Base-by-base conservation (phyloP, 768 basidiomycete species). In the Lepiota venenata region DNA sequence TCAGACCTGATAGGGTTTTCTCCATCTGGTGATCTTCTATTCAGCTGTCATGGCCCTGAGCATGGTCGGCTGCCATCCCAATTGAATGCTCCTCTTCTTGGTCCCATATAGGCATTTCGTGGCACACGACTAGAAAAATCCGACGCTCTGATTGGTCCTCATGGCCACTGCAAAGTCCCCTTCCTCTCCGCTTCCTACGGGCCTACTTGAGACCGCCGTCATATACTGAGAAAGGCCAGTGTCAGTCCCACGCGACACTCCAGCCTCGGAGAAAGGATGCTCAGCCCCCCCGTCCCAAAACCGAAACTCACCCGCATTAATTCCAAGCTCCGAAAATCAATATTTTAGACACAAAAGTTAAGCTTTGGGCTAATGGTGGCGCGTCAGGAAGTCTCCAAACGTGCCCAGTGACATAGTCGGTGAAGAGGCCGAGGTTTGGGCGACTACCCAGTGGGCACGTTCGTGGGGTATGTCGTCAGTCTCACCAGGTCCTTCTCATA, bases 91-190 rank as follows among this genome's bases (percentile, higher is more conserved):
- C 3, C 3, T 32, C 32, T 32, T 11, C 32, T 11, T 32, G 32
- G 32, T 32, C 10, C 10, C 8, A 32, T 32, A 32, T 32, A 32
- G 32, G 9, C 32, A 12, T 25, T 39, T 49, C 14, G 25, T 39
- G 50, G 52, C 52, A 54, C 52, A 46, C 52, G 52, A 54, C 52
- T 27, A 16, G 10, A 54, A 47, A 25, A 54, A 39, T 16, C 18
- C 22, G n/a, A 39, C 8, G 16, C 37, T 5, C 12, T 40, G 44
- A 54, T 54, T 54, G 44, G 39, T 29, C n/a, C 21, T n/a, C 29
- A 12, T 16, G 44, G 25, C 22, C n/a, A 25, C 46, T n/a, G 14
- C 18, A 47, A 36, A 10, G 15, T 21, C 35, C 32, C 32, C 16
- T 10, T 36, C 16, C 9, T 36, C 25, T 47, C 46, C 29, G 46